Percentiles rank a stretch among this genome's conserved stretches.
Evolutionary conservation across 2,329 filamentous ascomycete genomes (phyloP).

Genomic region (Colletotrichum zoysiae): DNA sequence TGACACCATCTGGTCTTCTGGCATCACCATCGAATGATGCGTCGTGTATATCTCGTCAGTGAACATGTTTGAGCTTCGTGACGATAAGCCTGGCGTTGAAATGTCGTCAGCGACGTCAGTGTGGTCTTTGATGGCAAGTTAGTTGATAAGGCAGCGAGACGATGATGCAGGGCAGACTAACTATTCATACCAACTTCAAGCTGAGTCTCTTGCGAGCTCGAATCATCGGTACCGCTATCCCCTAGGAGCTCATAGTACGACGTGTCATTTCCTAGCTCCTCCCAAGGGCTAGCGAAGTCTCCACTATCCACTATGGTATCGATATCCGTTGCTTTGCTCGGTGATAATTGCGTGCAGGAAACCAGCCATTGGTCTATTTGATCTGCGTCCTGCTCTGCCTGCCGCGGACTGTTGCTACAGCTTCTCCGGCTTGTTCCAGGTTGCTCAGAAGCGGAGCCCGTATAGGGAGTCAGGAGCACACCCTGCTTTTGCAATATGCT

Average conservation of each 20-base stretch:
- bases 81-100: conserved; percentile 7
- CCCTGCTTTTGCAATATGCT: not conserved
- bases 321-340: not conserved
- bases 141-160: not conserved
- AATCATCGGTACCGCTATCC: conserved; percentile 5
- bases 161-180: not conserved
- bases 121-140: not conserved
- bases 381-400: conserved; percentile 15
- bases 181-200: conserved; percentile 15
- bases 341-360: conserved; percentile 12
- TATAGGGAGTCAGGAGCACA: not conserved
- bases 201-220: conserved; percentile 17
- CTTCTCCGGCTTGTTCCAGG: not conserved
- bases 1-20: not conserved
- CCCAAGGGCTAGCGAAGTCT: conserved; percentile 3
- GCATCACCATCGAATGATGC: not conserved
- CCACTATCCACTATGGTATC: not conserved
- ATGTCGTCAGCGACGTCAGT: not conserved
- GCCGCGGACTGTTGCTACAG: not conserved
- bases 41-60: conserved; percentile 9
- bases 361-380: conserved; percentile 32
- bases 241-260: not conserved
- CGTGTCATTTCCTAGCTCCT: conserved; percentile 2
- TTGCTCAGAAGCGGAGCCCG: not conserved
- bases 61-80: not conserved